Evolutionary conservation across 129 eudicot genomes (phyloP), one percentile per base, ranked within the genome.

Genomic region (Kitagawia praeruptora): DNA sequence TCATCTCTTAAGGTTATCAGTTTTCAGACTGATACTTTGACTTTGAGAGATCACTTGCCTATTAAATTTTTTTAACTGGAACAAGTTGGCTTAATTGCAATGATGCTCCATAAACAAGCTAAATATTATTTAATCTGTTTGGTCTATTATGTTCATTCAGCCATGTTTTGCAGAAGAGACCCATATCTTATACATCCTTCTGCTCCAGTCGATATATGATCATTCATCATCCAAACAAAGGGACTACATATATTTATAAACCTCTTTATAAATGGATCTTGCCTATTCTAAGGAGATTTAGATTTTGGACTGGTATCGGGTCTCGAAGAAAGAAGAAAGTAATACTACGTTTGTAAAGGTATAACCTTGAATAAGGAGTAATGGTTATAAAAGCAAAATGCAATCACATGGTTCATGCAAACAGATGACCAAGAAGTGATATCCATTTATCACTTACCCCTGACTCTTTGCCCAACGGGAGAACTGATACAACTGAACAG

Each of bases 401-500:
- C 77, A 27, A 47, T 46, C 18, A 46, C 39, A 46, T 46, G n/a
- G 19, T 42, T 6, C 41, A 75, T 6, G 46, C 13, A 78, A 25
- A 66, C 49, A 42, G 23, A 45, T 31, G 8, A 14, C 16, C 34
- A 19, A 42, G 69, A 27, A 27, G 46, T 44, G 28, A 78, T 38
- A 80, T 45, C 34, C 4, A n/a, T 28, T 71, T 56, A 82, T 46
- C 44, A 76, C 87, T 88, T 82, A 93, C 96, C 96, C 91, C 79
- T 89, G 90, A 79, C 85, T 83, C 84, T 77, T 93, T 51, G 96
- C 98, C 93, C 96, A 93, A n/a, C 98, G 98, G 8, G 98, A 90
- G 70, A 93, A 79, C 64, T 89, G 98, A 85, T 84, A 93, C 67
- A 93, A 91, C 51, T 93, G 96, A 84, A 93, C 98, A 0, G 93